Evolutionary conservation across 2,329 filamentous ascomycete genomes (phyloP).

Genomic region (Penicillium freii): DNA sequence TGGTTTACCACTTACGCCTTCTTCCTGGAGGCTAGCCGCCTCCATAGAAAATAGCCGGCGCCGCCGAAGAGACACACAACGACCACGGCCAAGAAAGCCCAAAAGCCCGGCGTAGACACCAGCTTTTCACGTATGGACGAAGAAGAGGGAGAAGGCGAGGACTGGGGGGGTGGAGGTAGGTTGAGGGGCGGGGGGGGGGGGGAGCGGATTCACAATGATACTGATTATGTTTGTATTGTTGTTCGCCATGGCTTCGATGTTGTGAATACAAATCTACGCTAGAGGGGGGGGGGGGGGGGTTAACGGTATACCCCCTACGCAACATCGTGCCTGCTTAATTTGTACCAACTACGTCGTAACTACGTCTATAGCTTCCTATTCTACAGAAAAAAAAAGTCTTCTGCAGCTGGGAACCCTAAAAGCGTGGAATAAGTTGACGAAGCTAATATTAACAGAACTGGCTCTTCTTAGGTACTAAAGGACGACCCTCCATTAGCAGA

Average conservation of each 20-base stretch:
- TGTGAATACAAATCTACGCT: not conserved
- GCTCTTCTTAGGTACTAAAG: not conserved
- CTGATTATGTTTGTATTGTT: not conserved
- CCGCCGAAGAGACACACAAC: not conserved
- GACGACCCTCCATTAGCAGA: conserved; percentile 66
- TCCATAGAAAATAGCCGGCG: not conserved
- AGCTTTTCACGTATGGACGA: not conserved
- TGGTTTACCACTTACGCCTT: not conserved
- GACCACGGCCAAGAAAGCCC: not conserved
- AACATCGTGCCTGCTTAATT: not conserved
- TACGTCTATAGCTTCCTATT: not conserved
- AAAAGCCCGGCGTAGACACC: not conserved
- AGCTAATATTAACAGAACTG: not conserved
- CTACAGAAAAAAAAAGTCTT: not conserved
- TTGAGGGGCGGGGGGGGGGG: not conserved
- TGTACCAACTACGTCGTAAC: not conserved
- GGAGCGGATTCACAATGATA: not conserved
- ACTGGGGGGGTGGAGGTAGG: not conserved
- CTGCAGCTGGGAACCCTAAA: not conserved
- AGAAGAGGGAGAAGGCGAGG: not conserved
- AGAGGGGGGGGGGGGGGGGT: not conserved
- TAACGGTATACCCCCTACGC: not conserved
- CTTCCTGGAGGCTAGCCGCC: not conserved
- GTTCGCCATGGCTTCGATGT: not conserved
- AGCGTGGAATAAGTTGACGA: not conserved